A percentile compares a stretch with the other conserved stretches of the same genome.
phyloP scores from a whole-genome alignment of 495 filamentous ascomycete genomes.

The Saxispiralis lemnorum region DNA sequence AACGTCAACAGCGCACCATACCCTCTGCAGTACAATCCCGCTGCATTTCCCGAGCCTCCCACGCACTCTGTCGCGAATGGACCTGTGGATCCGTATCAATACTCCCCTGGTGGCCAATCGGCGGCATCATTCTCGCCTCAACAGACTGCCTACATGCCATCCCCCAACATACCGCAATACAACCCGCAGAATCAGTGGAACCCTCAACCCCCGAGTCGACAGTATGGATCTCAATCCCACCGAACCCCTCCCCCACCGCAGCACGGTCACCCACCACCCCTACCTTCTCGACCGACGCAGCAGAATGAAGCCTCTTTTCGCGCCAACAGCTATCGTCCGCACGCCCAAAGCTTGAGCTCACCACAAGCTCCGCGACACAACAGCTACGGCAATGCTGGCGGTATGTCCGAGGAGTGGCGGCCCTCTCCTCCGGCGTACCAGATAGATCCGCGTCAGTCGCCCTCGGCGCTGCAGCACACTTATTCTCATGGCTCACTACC shows the following conservation, averaged over 20 bases:
- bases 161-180: constrained; percentile 15
- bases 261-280: not conserved
- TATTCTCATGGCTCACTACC: constrained; percentile 17
- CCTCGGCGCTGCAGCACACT: constrained; percentile 10
- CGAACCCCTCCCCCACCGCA: constrained; percentile 2
- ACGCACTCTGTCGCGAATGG: constrained; percentile 13
- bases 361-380: constrained; percentile 2
- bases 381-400: constrained; percentile 1
- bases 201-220: constrained; percentile 4
- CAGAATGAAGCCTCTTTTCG: not conserved
- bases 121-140: constrained; percentile 13
- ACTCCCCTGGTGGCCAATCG: constrained; percentile 15
- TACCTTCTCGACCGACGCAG: not conserved
- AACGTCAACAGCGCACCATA: constrained; percentile 22
- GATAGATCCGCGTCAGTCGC: constrained; percentile 23
- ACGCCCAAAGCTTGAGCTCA: constrained; percentile 3
- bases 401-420: constrained; percentile 22
- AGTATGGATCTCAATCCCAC: constrained; percentile 1
- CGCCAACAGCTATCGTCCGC: not conserved
- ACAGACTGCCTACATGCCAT: constrained; percentile 8
- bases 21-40: constrained; percentile 52
- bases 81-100: constrained; percentile 17
- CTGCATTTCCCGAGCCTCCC: constrained; percentile 32
- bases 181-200: constrained; percentile 11
- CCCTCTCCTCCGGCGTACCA: constrained; percentile 29